A percentile compares a stretch with the other conserved stretches of the same genome.
Conservation (phyloP, 1,284 basidiomycete genomes). For the Rhodofomes roseus region DNA sequence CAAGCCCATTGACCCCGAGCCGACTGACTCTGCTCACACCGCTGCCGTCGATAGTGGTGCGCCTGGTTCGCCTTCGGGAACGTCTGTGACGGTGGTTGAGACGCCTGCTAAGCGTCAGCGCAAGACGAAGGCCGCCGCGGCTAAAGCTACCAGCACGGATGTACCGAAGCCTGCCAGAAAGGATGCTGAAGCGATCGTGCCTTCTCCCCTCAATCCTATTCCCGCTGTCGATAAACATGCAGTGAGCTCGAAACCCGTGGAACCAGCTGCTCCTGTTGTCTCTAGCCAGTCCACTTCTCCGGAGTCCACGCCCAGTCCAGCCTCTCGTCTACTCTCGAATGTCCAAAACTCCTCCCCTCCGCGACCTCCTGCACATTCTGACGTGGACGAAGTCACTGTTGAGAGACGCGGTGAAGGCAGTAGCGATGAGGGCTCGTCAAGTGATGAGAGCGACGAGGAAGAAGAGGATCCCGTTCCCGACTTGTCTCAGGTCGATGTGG, state of each 20-base stretch:
- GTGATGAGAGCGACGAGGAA: slow-evolving; percentile 9
- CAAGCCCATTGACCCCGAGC: background rate
- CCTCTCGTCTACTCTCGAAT: background rate
- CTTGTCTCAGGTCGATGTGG: slow-evolving; percentile 13
- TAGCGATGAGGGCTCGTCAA: slow-evolving; percentile 24
- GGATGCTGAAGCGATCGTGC: background rate
- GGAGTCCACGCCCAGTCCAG: background rate
- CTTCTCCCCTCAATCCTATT: background rate
- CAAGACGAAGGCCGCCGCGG: background rate
- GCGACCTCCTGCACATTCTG: slow-evolving; percentile 22
- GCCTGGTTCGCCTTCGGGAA: background rate
- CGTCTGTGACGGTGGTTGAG: background rate
- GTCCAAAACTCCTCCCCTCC: slow-evolving; percentile 4
- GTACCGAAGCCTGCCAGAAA: background rate
- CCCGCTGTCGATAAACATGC: background rate
- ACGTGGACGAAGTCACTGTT: slow-evolving; percentile 27
- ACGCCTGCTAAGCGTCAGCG: slow-evolving; percentile 8
- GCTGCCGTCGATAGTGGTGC: background rate
- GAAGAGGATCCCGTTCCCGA: background rate
- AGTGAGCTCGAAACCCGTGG: background rate
- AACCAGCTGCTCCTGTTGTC: background rate
- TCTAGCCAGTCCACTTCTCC: background rate
- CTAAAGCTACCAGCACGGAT: too few species aligned
- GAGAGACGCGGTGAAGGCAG: slow-evolving; percentile 28
- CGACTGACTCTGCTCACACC: background rate